Evolutionary conservation across 1,284 basidiomycete genomes (phyloP), one percentile per base, ranked within the genome.

Genomic region (Chalciporus sp.): DNA sequence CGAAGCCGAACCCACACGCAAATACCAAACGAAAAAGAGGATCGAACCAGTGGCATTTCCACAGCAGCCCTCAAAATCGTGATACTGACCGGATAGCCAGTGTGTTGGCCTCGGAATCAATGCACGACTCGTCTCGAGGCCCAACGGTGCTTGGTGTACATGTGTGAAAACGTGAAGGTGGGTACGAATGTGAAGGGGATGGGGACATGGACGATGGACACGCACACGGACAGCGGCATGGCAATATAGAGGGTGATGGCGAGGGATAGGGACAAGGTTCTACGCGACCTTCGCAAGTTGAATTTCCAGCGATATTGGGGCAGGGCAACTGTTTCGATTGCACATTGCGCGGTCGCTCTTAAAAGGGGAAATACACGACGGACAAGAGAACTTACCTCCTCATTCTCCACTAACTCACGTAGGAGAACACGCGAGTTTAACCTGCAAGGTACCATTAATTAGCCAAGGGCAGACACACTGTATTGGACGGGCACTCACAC

Each of bases 391-490:
- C 58, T 0, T 17, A 69, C 70, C 27, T 70, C 58, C 6, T 68
- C 64, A 1, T 59, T 65, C 1, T 68, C 56, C 5, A 65, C 51
- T 39, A 72, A 26, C 14, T 67, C 69, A 4, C 70, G 67, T 2
- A 69, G 45, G 23, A 70, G 49, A 11, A 59, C 47, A 23, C 67
- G 69, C 6, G 69, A 69, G 49, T 69, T 69, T 14, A 69, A 62
- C 7, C 67, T 71, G 39, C 2, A 10, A 27, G 10, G 12, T 42
- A 1, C 20, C 20, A 19, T 42, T 0, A 14, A 16, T 1, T 35
- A 58, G 9, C 23, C 23, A 23, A 49, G 20, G 5, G 4, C n/a
- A 2, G 4, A 2, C n/a, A 35, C 23, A 16, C 29, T 4, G 10
- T 1, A 11, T 10, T 2, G 9, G 29, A 42, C 0, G 17, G 26